These are phyloP conservation scores for Lolium perenne DNA, from an alignment of 176 grass and related monocot genomes.

Conservation along the genomic window DNA sequence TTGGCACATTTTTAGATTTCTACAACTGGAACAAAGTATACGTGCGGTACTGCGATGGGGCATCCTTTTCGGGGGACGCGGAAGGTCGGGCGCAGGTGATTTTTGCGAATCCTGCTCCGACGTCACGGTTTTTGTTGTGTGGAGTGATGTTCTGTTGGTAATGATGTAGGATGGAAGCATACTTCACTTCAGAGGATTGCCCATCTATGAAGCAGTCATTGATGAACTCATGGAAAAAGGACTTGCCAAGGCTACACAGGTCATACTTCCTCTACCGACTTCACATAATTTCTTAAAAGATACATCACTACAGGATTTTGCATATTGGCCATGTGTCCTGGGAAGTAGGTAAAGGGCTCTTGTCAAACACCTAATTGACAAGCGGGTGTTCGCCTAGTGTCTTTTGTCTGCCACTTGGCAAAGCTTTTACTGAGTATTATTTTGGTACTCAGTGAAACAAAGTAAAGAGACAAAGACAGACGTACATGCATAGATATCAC, in stretches of 20 bases:
- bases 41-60: not conserved
- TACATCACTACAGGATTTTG: not conserved
- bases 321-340: too few species aligned
- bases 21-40: conserved; percentile 15
- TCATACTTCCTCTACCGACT: conserved; percentile 1
- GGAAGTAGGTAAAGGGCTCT: too few species aligned
- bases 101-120: not conserved
- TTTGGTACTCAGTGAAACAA: too few species aligned
- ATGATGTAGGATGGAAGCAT: conserved; percentile 13
- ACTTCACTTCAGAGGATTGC: conserved; percentile 66
- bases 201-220: conserved; percentile 69
- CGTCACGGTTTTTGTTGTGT: not conserved
- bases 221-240: conserved; percentile 66
- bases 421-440: too few species aligned
- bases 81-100: not conserved
- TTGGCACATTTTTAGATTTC: not conserved
- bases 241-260: conserved; percentile 68
- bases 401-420: too few species aligned
- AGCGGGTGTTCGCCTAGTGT: too few species aligned
- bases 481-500: not conserved
- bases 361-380: too few species aligned
- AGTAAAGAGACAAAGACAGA: too few species aligned
- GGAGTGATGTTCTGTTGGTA: not conserved
- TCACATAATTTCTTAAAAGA: not conserved
- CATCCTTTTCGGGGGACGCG: not conserved